These are phyloP conservation scores for Didymella exigua DNA, from an alignment of 2,329 filamentous ascomycete species.

Conservation along the genomic window DNA sequence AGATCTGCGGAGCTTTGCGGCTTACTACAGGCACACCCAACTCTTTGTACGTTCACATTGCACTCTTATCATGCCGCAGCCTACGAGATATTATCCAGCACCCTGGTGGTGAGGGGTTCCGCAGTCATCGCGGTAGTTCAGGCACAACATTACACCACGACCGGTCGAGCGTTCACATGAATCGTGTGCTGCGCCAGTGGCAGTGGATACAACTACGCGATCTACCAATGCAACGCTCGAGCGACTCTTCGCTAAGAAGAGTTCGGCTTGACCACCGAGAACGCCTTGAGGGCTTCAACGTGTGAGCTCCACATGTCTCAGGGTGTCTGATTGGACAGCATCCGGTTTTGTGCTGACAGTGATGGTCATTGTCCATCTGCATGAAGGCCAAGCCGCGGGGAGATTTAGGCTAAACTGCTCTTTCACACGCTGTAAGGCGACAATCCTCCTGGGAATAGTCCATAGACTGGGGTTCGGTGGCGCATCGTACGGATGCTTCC, in stretches of 20 bases:
- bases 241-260: background rate
- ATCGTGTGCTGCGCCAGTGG: background rate
- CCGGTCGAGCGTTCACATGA: background rate
- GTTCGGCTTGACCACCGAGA: conserved; percentile 1
- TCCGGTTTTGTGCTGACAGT: conserved; percentile 4
- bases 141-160: conserved; percentile 6
- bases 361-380: conserved; percentile 8
- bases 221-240: background rate
- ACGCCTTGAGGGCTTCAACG: background rate
- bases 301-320: background rate
- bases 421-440: background rate
- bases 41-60: conserved; percentile 14
- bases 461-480: background rate
- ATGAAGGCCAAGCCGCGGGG: conserved; percentile 14
- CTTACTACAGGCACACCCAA: conserved; percentile 10
- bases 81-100: conserved; percentile 25
- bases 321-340: background rate
- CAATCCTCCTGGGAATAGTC: background rate
- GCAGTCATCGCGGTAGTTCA: conserved; percentile 7
- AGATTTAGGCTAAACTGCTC: conserved; percentile 11
- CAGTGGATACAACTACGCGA: background rate
- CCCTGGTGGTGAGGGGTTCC: conserved; percentile 17
- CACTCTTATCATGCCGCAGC: conserved; percentile 5
- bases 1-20: conserved; percentile 7
- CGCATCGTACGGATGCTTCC: background rate